Base-by-base conservation (phyloP, 495 filamentous ascomycete species). In the Stereocaulon alpinum region DNA sequence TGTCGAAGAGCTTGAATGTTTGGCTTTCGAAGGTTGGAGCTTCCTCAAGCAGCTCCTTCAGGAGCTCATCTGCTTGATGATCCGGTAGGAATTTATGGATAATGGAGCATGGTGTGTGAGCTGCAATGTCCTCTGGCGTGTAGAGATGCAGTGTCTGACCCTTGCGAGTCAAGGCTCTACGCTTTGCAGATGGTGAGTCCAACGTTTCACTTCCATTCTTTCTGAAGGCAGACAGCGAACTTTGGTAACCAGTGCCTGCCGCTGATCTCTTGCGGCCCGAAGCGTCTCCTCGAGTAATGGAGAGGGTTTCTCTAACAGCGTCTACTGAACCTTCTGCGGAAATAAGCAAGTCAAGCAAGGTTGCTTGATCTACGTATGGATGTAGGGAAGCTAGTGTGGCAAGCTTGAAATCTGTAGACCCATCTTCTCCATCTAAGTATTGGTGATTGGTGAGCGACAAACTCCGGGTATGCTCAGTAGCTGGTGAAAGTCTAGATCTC, bases 401-500 rank as follows among this genome's bases (percentile, higher is more conserved):
- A 3, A 97, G 72, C 67, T 96, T 96, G 62, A 93, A 71, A 65
- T 97, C 92, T 0, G 92, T 97, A 4, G 87, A 85, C 20, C 91
- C 77, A 1, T 69, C 64, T 56, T 49, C 52, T 14, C n/a, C n/a
- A 3, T 27, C 24, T 27, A 9, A 12, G 40, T 41, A 49, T 22
- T 20, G 9, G 22, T 14, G 17, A 34, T 44, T 40, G 30, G 29
- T 4, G 3, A 14, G 20, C 4, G 20, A 29, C n/a, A 37, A 1
- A 3, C 7, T 17, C 50, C 15, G 18, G 0, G 2, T 14, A n/a
- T 30, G 14, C 20, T n/a, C 3, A 14, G n/a, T 5, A 40, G 62
- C 14, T 20, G 68, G 53, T 9, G 71, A 72, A 1, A 72, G 29
- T 59, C 70, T 72, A 43, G 74, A 70, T 59, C 71, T 69, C 66